phyloP scores from a whole-genome alignment of 2,329 filamentous ascomycete species.

The Clonostachys rosea region DNA sequence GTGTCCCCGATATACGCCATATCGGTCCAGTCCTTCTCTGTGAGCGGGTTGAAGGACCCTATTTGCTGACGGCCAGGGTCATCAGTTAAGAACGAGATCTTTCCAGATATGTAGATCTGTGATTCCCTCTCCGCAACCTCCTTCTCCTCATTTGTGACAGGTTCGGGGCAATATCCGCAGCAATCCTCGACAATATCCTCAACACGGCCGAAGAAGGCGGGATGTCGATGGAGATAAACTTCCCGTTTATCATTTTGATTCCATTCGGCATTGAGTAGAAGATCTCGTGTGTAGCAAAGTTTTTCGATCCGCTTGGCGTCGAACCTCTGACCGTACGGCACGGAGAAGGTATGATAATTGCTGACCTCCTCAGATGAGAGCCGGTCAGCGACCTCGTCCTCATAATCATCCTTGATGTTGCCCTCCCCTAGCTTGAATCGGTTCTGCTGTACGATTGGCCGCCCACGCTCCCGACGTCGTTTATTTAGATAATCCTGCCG shows the following conservation, averaged over 20 bases:
- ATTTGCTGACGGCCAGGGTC: conserved; percentile 76
- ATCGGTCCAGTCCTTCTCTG: conserved; percentile 80
- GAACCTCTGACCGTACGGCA: conserved; percentile 61
- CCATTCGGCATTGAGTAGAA: conserved; percentile 84
- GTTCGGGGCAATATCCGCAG: conserved; percentile 71
- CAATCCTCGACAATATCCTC: conserved; percentile 76
- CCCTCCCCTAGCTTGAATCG: too few species aligned
- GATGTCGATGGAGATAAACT: conserved; percentile 76
- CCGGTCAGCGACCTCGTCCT: too few species aligned
- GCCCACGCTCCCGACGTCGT: too few species aligned
- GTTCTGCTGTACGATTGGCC: too few species aligned
- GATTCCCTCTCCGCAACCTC: conserved; percentile 67
- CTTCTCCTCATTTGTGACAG: conserved; percentile 66
- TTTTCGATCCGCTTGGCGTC: conserved; percentile 73
- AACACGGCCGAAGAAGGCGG: conserved; percentile 76
- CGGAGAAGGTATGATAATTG: conserved; percentile 73
- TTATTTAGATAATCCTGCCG: too few species aligned
- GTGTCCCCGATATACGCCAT: conserved; percentile 88
- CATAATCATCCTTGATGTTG: too few species aligned
- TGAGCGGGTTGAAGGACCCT: conserved; percentile 73
- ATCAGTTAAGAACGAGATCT: conserved; percentile 71
- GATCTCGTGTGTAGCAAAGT: conserved; percentile 74
- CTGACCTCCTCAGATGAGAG: conserved; percentile 50
- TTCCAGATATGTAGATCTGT: conserved; percentile 72
- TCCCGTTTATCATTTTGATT: conserved; percentile 71